Evolutionary conservation across 2,329 filamentous ascomycete genomes (phyloP).

Genomic region (Xylaria multiplex): DNA sequence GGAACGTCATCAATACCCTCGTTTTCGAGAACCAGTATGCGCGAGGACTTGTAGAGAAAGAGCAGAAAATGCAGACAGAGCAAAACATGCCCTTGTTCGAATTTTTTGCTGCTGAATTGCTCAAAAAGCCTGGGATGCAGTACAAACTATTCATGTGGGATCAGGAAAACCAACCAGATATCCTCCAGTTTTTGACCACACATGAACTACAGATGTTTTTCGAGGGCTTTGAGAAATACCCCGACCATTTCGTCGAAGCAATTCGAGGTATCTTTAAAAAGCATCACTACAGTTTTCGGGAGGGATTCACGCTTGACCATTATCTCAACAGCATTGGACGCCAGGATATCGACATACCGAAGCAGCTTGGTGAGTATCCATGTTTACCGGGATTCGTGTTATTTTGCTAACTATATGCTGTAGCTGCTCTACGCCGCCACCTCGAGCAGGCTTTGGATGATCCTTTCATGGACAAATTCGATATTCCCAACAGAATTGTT

Average conservation of each 20-base stretch:
- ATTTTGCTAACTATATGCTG: background rate
- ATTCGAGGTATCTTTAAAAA: slow-evolving; percentile 37
- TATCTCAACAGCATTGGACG: background rate
- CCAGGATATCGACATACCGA: background rate
- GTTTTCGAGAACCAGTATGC: slow-evolving; percentile 54
- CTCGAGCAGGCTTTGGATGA: slow-evolving; percentile 1
- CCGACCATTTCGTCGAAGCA: slow-evolving; percentile 21
- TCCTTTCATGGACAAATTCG: slow-evolving; percentile 32
- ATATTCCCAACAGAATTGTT: slow-evolving; percentile 29
- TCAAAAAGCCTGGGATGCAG: slow-evolving; percentile 25
- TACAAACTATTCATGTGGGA: slow-evolving; percentile 40
- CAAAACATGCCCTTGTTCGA: slow-evolving; percentile 33
- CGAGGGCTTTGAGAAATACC: slow-evolving; percentile 31
- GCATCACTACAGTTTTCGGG: slow-evolving; percentile 29
- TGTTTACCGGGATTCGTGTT: background rate
- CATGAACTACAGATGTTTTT: slow-evolving; percentile 34
- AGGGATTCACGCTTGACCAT: slow-evolving; percentile 6
- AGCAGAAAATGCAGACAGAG: slow-evolving; percentile 15
- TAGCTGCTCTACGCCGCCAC: background rate
- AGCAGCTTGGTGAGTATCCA: slow-evolving; percentile 20
- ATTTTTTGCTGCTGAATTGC: slow-evolving; percentile 31
- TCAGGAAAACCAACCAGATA: slow-evolving; percentile 20
- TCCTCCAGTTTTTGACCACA: slow-evolving; percentile 36
- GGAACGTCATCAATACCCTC: slow-evolving; percentile 57
- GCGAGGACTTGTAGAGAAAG: slow-evolving; percentile 2